Evolutionary conservation across 352 stramenopile species (phyloP), one percentile per base, ranked within the genome.

Genomic region (Globisporangium megalacanthum): DNA sequence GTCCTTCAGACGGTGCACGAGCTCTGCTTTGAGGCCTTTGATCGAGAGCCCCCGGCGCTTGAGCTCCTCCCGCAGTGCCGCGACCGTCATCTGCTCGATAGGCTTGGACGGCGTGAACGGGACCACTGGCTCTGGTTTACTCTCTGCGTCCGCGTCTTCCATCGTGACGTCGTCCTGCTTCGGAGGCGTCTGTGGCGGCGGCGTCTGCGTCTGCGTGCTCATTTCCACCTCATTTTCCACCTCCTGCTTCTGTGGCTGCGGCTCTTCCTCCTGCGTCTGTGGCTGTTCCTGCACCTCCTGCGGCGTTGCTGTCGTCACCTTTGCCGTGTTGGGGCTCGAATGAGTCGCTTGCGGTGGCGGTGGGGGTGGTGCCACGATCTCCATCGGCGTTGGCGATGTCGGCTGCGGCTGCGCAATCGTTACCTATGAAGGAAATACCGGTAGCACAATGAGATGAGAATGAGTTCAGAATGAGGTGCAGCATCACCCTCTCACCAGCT

Each of bases 1-100:
- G 58, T 89, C 75, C 62, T 90, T 89, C 65, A 94, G 78, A 37
- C 84, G 74, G 70, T 90, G 73, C 41, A 86, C 79, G 35, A 94
- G 61, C 52, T 94, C 84, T 14, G 83, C 84, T 65, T 94, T 94
- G 36, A 94, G 70, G 6, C 84, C 84, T 65, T 90, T 91, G 42
- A 83, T 94, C 37, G 82, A 73, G 35, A 94, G 50, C 1, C 77
- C 81, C 22, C 83, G 77, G 17, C 82, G 73, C 62, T 94, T 94
- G 20, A 94, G 65, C 10, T 88, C 75, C 49, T 92, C 76, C 25
- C 79, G 76, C 49, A 94, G 65, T 13, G 77, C 66, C 15, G 56
- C 70, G 49, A 94, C 84, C 5, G 83, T 94, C 65, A 92, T 83
- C 61, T 91, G 75, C 11, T 79, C 69, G 53, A 93, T 84, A 13